These are phyloP conservation scores for Ephemerocybe angulata DNA, from an alignment of 768 basidiomycete species.

Conservation along the genomic window DNA sequence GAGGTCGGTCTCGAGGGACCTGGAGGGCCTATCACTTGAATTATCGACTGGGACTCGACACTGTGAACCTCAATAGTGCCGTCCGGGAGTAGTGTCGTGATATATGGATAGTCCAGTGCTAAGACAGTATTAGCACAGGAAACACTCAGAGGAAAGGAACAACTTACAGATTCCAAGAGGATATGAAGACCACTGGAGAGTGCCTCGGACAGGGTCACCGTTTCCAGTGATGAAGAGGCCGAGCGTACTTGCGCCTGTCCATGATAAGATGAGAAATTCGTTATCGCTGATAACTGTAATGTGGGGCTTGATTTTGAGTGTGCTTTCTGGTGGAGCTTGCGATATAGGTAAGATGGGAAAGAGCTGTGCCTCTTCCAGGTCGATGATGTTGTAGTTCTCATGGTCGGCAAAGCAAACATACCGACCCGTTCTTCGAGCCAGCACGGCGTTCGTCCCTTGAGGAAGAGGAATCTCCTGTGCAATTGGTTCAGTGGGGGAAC, in stretches of 20 bases:
- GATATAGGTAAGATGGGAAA: conserved; percentile 76
- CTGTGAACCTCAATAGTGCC: conserved; percentile 79
- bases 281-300: conserved; percentile 71
- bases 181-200: conserved; percentile 80
- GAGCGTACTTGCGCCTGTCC: conserved; percentile 75
- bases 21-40: conserved; percentile 60
- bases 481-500: not conserved
- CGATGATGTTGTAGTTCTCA: conserved; percentile 71
- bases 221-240: conserved; percentile 83
- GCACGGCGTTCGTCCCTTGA: conserved; percentile 32
- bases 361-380: conserved; percentile 67
- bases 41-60: conserved; percentile 66
- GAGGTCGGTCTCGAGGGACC: conserved; percentile 16
- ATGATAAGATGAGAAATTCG: conserved; percentile 85
- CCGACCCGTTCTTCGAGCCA: conserved; percentile 60
- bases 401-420: conserved; percentile 73
- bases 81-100: conserved; percentile 75
- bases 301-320: conserved; percentile 53
- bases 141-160: not conserved
- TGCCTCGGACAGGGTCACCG: conserved; percentile 88
- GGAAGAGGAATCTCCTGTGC: conserved; percentile 69
- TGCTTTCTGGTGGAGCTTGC: conserved; percentile 49
- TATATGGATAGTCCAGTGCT: conserved; percentile 82
- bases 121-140: conserved; percentile 3
- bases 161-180: conserved; percentile 72